Conservation (phyloP, 306 rosid species). For the Ammopiptanthus mongolicus region DNA sequence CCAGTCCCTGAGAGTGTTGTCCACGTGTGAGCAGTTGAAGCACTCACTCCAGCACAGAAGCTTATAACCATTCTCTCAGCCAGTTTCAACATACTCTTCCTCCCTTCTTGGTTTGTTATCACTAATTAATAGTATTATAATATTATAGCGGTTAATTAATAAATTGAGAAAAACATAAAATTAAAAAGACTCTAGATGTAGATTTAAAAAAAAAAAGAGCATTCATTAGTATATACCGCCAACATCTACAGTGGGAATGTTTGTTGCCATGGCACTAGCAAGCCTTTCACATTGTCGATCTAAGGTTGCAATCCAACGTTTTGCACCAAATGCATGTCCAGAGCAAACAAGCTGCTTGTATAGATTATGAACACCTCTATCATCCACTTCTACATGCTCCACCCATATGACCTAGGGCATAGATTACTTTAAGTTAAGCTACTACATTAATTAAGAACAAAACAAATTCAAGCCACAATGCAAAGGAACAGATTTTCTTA, state of each 20-base stretch:
- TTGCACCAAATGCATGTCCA: constrained; percentile 94
- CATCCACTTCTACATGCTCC: constrained; percentile 92
- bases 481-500: no score
- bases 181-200: not conserved
- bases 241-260: constrained; percentile 72
- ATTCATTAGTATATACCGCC: constrained; percentile 60
- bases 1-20: constrained; percentile 91
- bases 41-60: constrained; percentile 96
- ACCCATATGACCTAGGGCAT: constrained; percentile 77
- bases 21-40: constrained; percentile 96
- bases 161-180: not conserved
- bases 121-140: constrained; percentile 32
- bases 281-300: constrained; percentile 94
- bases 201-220: not conserved
- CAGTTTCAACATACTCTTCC: constrained; percentile 91
- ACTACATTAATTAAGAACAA: not conserved
- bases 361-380: constrained; percentile 86
- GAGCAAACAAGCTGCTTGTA: constrained; percentile 89
- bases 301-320: constrained; percentile 87
- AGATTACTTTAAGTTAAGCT: not conserved
- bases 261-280: constrained; percentile 90
- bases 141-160: not conserved
- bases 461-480: not conserved
- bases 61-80: constrained; percentile 99
- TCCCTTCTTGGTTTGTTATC: constrained; percentile 91